A percentile compares a stretch with the other conserved stretches of the same genome.
Evolutionary conservation across 2,329 filamentous ascomycete species (phyloP).

Genomic region (Colletotrichum sp.): DNA sequence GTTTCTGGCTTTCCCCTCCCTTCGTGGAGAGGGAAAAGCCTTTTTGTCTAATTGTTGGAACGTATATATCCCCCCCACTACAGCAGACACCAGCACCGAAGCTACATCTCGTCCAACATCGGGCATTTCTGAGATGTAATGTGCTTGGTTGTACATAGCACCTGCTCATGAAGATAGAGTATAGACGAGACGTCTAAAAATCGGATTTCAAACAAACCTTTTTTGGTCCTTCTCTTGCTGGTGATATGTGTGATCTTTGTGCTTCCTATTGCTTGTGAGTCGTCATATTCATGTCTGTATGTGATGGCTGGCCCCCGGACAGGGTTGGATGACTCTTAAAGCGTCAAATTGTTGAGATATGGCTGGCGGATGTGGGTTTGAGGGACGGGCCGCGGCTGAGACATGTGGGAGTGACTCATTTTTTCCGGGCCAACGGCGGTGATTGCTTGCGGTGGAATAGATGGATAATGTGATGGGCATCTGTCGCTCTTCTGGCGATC

Average conservation of each 20-base stretch:
- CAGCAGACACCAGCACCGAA: background rate
- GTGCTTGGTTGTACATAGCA: slow-evolving; percentile 17
- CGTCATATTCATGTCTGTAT: background rate
- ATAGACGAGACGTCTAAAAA: slow-evolving; percentile 19
- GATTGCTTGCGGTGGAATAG: background rate
- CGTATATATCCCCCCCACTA: slow-evolving; percentile 13
- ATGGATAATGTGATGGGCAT: background rate
- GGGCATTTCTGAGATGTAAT: slow-evolving; percentile 9
- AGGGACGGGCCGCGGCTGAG: background rate
- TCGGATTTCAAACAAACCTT: slow-evolving; percentile 4
- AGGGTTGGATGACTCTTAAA: background rate
- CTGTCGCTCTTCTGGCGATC: background rate
- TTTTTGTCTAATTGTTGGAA: slow-evolving; percentile 19
- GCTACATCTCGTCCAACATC: background rate
- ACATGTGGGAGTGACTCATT: background rate
- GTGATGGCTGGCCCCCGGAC: background rate
- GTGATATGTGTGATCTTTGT: background rate
- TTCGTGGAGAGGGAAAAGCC: background rate
- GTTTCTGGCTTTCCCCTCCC: background rate
- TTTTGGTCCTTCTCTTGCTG: background rate
- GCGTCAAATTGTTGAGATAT: background rate
- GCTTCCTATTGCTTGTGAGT: background rate
- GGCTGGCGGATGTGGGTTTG: background rate
- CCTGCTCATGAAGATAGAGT: slow-evolving; percentile 14
- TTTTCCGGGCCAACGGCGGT: background rate